Percentiles rank a stretch among this genome's conserved stretches.
phyloP scores from a whole-genome alignment of 495 filamentous ascomycete genomes.

The Acidomyces sp. region DNA sequence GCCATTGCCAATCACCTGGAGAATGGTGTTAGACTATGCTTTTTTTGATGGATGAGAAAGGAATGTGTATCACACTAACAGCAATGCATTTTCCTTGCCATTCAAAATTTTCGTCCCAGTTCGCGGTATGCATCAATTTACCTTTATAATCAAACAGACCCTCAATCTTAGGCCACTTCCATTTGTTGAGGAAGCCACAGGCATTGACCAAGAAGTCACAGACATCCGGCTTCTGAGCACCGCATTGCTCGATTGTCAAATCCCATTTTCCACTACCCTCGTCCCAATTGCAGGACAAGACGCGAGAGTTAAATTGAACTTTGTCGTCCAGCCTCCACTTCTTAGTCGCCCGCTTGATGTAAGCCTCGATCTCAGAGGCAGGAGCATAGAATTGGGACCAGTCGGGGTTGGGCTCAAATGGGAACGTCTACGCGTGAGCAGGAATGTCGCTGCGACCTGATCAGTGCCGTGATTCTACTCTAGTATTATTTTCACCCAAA shows the following conservation, averaged over 20 bases:
- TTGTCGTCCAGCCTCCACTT: slow-evolving; percentile 17
- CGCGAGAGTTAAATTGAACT: slow-evolving; percentile 10
- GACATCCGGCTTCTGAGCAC: slow-evolving; percentile 22
- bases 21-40: too few relatives aligned
- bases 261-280: slow-evolving; percentile 26
- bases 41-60: too few relatives aligned
- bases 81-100: slow-evolving; percentile 20
- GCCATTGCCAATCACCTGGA: slow-evolving; percentile 14
- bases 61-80: too few relatives aligned
- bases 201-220: slow-evolving; percentile 27
- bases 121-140: slow-evolving; percentile 23
- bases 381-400: slow-evolving; percentile 15
- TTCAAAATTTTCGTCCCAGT: slow-evolving; percentile 24
- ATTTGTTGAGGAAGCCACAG: slow-evolving; percentile 26
- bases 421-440: slow-evolving; percentile 21
- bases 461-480: too few relatives aligned
- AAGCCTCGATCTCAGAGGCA: slow-evolving; percentile 19
- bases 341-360: slow-evolving; percentile 16
- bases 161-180: slow-evolving; percentile 28
- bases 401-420: slow-evolving; percentile 22
- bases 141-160: slow-evolving; percentile 27
- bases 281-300: slow-evolving; percentile 22
- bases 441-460: slow-evolving; percentile 16
- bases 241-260: slow-evolving; percentile 13
- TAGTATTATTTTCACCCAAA: too few relatives aligned